Evolutionary conservation across 2,329 filamentous ascomycete species (phyloP).

Genomic region (Colletotrichum brevisporum): DNA sequence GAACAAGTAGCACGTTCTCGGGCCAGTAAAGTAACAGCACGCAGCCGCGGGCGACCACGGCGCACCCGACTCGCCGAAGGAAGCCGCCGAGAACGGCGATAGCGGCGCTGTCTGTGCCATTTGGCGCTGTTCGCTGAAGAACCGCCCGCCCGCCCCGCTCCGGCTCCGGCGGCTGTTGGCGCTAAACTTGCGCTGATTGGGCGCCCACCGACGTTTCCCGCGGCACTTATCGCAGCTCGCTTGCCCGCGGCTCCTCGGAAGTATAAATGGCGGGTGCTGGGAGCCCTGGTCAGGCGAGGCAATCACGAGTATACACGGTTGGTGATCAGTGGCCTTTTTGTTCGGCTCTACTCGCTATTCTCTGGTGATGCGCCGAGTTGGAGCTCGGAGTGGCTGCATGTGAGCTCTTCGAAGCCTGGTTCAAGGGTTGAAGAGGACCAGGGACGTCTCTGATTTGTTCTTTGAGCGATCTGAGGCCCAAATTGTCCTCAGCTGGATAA

Average conservation of each 20-base stretch:
- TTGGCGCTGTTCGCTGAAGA: not conserved
- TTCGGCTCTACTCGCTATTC: too few species aligned
- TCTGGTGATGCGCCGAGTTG: too few species aligned
- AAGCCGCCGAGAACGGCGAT: conserved; percentile 22
- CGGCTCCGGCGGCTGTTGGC: conserved; percentile 18
- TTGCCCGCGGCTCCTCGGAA: not conserved
- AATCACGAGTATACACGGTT: not conserved
- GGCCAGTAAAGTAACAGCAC: not conserved
- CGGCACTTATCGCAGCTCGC: not conserved
- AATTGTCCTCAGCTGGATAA: too few species aligned
- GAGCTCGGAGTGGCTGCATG: too few species aligned
- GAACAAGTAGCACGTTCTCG: not conserved
- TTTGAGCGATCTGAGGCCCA: too few species aligned
- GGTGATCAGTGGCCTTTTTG: too few species aligned
- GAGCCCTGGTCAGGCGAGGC: not conserved
- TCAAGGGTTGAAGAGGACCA: too few species aligned
- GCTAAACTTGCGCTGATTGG: conserved; percentile 12
- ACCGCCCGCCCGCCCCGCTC: not conserved
- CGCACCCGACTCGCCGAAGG: too few species aligned
- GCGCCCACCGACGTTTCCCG: not conserved
- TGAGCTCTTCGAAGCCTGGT: too few species aligned
- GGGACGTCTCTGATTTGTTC: too few species aligned
- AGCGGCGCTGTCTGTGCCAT: not conserved
- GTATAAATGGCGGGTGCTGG: not conserved
- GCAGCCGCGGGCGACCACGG: too few species aligned